A percentile compares a stretch with the other conserved stretches of the same genome.
These are phyloP conservation scores for Boletus barrowsii DNA, from an alignment of 768 basidiomycete genomes.

Conservation along the genomic window DNA sequence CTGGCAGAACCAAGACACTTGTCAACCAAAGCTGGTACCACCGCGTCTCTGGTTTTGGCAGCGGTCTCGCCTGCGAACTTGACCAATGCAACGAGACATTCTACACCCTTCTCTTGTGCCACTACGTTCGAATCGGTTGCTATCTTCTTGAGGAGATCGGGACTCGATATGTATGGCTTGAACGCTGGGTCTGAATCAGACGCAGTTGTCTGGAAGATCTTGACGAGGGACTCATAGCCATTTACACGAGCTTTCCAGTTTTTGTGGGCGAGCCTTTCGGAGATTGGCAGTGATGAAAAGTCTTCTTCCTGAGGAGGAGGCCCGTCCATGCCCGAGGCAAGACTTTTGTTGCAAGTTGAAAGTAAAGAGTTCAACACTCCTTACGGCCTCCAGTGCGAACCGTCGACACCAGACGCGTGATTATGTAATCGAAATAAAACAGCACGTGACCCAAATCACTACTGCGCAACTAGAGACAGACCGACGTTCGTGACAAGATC, in stretches of 20 bases:
- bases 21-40: conserved; percentile 91
- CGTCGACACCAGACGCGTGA: conserved; percentile 8
- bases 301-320: conserved; percentile 92
- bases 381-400: background rate
- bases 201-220: conserved; percentile 82
- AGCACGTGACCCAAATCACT: conserved; percentile 23
- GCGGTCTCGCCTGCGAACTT: conserved; percentile 90
- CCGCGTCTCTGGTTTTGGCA: conserved; percentile 72
- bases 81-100: conserved; percentile 80
- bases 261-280: conserved; percentile 86
- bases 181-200: conserved; percentile 95
- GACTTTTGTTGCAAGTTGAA: conserved; percentile 11
- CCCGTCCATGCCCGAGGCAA: conserved; percentile 67
- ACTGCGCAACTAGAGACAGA: conserved; percentile 44
- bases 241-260: conserved; percentile 98
- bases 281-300: conserved; percentile 73
- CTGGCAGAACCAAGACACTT: conserved; percentile 92
- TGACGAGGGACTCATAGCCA: conserved; percentile 85
- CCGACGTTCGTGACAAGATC: conserved; percentile 60
- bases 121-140: conserved; percentile 91
- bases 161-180: conserved; percentile 78
- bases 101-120: conserved; percentile 96
- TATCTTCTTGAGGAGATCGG: conserved; percentile 81
- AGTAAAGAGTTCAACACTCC: conserved; percentile 11
- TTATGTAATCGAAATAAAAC: conserved; percentile 22